Percentiles rank a stretch among this genome's conserved stretches.
These are phyloP conservation scores for Mucor plumbeus DNA, from an alignment of 371 early-diverging fungal species.

Conservation along the genomic window DNA sequence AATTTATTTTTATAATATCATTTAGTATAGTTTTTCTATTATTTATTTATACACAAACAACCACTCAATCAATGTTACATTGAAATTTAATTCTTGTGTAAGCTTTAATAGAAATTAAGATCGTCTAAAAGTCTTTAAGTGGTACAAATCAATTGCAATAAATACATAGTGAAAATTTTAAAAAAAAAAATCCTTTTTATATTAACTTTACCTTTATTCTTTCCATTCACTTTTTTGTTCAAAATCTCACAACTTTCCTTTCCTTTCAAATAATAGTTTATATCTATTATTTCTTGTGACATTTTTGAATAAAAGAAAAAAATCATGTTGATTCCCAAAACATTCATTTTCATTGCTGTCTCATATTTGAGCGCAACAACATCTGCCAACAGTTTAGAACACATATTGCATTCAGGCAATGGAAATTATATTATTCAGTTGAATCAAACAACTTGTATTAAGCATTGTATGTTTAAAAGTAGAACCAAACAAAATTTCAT, in stretches of 20 bases:
- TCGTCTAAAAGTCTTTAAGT: constrained; percentile 4
- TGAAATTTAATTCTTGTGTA: constrained; percentile 7
- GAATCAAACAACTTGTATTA: constrained; percentile 29
- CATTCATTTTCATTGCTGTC: constrained; percentile 20
- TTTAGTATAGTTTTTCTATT: not conserved
- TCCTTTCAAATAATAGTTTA: not conserved
- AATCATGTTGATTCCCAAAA: constrained; percentile 11
- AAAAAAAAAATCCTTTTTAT: not conserved
- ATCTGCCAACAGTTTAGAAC: constrained; percentile 16
- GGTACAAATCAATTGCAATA: constrained; percentile 14
- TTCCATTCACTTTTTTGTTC: not conserved
- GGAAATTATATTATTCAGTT: constrained; percentile 45
- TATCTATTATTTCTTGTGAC: not conserved
- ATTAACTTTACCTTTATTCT: not conserved
- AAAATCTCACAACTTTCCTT: constrained; percentile 2
- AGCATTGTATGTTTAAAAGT: constrained; percentile 33
- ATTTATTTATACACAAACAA: not conserved
- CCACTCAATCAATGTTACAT: constrained; percentile 7
- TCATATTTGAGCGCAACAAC: constrained; percentile 15
- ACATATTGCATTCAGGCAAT: constrained; percentile 19
- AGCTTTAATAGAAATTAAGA: constrained; percentile 4
- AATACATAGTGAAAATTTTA: not conserved
- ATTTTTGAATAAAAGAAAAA: not conserved
- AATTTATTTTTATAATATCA: constrained; percentile 7
- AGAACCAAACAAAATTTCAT: not conserved